Percentiles rank a stretch among this genome's conserved stretches.
These are phyloP conservation scores for Cordyceps fumosorosea DNA, from an alignment of 2,329 filamentous ascomycete species.

Conservation along the genomic window DNA sequence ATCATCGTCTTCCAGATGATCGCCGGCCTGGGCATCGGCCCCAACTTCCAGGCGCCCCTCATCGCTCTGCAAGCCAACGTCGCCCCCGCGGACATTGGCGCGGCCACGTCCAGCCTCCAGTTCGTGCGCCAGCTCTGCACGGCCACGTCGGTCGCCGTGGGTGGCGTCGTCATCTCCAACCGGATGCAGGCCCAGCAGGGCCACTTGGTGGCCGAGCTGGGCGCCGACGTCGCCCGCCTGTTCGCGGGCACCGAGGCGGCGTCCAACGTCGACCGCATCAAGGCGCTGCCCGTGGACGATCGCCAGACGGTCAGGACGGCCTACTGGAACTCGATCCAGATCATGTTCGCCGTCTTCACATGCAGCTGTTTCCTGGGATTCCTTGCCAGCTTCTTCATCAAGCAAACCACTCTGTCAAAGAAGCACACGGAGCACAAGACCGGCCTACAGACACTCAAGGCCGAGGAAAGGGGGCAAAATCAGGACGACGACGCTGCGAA, in stretches of 20 bases:
- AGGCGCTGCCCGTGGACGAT: constrained; percentile 40
- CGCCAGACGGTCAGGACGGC: constrained; percentile 36
- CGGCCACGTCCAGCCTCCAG: constrained; percentile 59
- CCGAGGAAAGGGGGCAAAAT: constrained; percentile 13
- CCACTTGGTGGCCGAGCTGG: constrained; percentile 42
- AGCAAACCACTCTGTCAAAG: constrained; percentile 44
- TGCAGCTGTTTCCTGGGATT: constrained; percentile 42
- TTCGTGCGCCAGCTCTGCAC: constrained; percentile 65
- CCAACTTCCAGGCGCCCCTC: constrained; percentile 63
- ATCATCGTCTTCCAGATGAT: constrained; percentile 57
- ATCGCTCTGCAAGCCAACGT: constrained; percentile 62
- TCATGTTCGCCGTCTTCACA: constrained; percentile 54
- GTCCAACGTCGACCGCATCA: constrained; percentile 52
- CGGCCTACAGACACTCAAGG: constrained; percentile 40
- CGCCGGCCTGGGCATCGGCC: constrained; percentile 57
- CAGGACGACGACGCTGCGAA: constrained; percentile 2
- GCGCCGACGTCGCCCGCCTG: constrained; percentile 39
- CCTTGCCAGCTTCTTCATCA: constrained; percentile 40
- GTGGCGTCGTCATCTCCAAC: constrained; percentile 76
- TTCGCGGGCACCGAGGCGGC: constrained; percentile 56
- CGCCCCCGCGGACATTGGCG: constrained; percentile 57
- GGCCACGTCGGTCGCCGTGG: constrained; percentile 62
- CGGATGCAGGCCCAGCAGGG: constrained; percentile 53
- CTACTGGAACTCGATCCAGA: constrained; percentile 43
- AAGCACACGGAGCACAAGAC: constrained; percentile 54